A percentile compares a stretch with the other conserved stretches of the same genome.
Evolutionary conservation across 495 filamentous ascomycete species (phyloP).

Genomic region (Lophiostoma macrostomum): DNA sequence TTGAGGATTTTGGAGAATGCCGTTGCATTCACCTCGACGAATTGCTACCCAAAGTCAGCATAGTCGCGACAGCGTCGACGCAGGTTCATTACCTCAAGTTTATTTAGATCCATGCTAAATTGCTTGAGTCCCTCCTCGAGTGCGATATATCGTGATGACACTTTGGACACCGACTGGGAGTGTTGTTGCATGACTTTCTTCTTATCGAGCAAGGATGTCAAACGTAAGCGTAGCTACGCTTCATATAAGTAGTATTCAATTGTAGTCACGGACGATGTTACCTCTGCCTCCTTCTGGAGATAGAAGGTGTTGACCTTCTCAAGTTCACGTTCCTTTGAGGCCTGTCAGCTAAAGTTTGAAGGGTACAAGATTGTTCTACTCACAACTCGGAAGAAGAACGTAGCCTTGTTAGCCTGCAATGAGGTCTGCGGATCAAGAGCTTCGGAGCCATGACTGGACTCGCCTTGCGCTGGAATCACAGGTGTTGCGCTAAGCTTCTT

Average conservation of each 20-base stretch:
- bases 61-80: neutral
- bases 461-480: slow-evolving; percentile 70
- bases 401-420: slow-evolving; percentile 95
- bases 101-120: slow-evolving; percentile 93
- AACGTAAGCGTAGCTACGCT: slow-evolving; percentile 77
- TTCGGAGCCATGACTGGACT: slow-evolving; percentile 49
- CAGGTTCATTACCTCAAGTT: slow-evolving; percentile 62
- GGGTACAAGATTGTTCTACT: slow-evolving; percentile 27
- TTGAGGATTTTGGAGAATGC: slow-evolving; percentile 98
- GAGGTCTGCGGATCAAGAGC: slow-evolving; percentile 74
- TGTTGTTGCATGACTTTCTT: slow-evolving; percentile 83
- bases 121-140: slow-evolving; percentile 95
- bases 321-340: slow-evolving; percentile 84
- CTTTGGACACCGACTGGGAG: slow-evolving; percentile 64
- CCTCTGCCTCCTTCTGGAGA: slow-evolving; percentile 96
- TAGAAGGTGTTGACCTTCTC: slow-evolving; percentile 99
- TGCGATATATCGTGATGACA: slow-evolving; percentile 86
- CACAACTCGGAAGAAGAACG: slow-evolving; percentile 97
- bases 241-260: neutral
- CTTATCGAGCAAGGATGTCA: slow-evolving; percentile 90
- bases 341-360: neutral
- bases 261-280: slow-evolving; percentile 36
- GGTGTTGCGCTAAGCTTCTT: slow-evolving; percentile 94
- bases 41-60: slow-evolving; percentile 56
- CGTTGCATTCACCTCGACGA: slow-evolving; percentile 94